Base-by-base conservation (phyloP, 2,329 filamentous ascomycete genomes). In the Penicillium sp. region DNA sequence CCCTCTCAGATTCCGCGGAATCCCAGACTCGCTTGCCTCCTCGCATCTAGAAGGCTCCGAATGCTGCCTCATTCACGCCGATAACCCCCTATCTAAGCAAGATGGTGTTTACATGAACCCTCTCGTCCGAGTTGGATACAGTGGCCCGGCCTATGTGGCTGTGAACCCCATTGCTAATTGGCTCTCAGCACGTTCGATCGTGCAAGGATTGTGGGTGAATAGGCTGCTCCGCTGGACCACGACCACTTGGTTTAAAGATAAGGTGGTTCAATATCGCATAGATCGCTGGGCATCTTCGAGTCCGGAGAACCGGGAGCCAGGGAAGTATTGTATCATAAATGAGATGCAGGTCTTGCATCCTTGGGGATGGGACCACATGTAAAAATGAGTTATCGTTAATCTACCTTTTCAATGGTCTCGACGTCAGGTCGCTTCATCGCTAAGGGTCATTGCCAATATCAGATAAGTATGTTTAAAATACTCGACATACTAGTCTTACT, bases 11-110 rank as follows among this genome's bases (percentile, higher is more conserved):
- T 90, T 90, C 71, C 84, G 88, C 10, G 87, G 81, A 4, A 79
- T 89, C 22, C 68, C 83, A 0, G 87, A 90, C 66, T 81, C 80
- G 4, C 82, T 93, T 1, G 81, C 81, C 0, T 57, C 64, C 3
- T 67, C 65, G 29, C 73, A 76, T 46, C 78, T 92, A 26, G 90
- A 93, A 72, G 90, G 81, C n/a, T 89, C 86, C 14, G 90, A 93
- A 73, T 92, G 89, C 76, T 93, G 90, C 72, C 82, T 93, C 52
- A 74, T 78, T 19, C 74, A 78, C 39, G 71, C 68, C 3, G 75
- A 78, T 53, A 76, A 76, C 55, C 68, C 68, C 1, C 61, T 74
- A 1, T 70, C 71, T 0, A 27, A 42, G 2, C 43, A 62, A 3
- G 66, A 68, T 31, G 74, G 74, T 5, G 66, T 77, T 4, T 78